Base-by-base conservation (phyloP, 306 rosid species). In the Astragalus glycyphyllos region DNA sequence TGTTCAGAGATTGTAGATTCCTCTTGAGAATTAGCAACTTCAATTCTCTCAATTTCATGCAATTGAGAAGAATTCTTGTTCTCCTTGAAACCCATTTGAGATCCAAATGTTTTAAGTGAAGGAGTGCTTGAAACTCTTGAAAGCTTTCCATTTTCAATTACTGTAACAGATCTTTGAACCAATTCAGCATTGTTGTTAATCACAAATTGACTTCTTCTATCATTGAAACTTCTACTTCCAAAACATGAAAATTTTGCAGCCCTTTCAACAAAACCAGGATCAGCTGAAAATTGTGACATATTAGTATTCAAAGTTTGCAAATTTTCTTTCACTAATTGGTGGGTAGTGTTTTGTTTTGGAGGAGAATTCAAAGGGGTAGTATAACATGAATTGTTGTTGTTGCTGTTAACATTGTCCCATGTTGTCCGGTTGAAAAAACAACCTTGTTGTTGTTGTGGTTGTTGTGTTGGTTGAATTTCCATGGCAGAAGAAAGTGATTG, bases 161-260 rank as follows among this genome's bases (percentile, higher is more conserved):
- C 58, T 17, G 72, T 54, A 4, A 59, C 40, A 75, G 90, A 83
- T 80, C 90, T 79, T 46, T 13, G 73, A 16, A 47, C 14, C 6
- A 83, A 69, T 7, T 84, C 96, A 55, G 66, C 82, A 75, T 72
- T 69, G 68, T 72, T 88, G 58, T 72, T 88, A 62, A 46, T 40
- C 11, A 79, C 86, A 10, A 84, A 53, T 34, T 82, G 88, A 50
- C 13, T 57, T 8, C 77, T 78, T 37, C 95, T 81, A 6, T 82
- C 89, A 67, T 89, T 89, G 77, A 89, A 89, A 74, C 96, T 94
- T 77, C 85, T 80, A 72, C 96, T 94, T 0, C 99, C 99, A 64
- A 94, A 94, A 75, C 96, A 89, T 14, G 99, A 91, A 64, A 94
- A 86, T 74, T 87, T 87, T 5, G 97, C 97, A 13, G 99, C 99